Evolutionary conservation across 441 rosid genomes (phyloP).

Genomic region (Gossypium gossypioides): DNA sequence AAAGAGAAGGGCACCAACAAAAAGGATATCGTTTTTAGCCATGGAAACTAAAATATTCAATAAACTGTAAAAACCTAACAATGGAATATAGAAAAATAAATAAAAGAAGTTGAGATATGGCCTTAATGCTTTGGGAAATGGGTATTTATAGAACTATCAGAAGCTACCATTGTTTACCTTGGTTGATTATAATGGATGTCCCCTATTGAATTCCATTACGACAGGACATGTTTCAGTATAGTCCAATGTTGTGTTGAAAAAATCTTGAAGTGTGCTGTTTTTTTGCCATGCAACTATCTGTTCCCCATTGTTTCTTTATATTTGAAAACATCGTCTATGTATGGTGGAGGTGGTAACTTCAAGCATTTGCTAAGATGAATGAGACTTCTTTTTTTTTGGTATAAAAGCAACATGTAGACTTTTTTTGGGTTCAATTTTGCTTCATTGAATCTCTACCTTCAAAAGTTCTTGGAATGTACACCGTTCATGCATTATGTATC

Average conservation of each 20-base stretch:
- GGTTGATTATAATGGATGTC: conserved; percentile 24
- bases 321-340: background rate
- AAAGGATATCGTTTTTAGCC: conserved; percentile 21
- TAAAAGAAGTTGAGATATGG: conserved; percentile 1
- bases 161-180: background rate
- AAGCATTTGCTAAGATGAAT: conserved; percentile 11
- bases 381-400: conserved; percentile 21
- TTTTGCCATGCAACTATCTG: conserved; percentile 28
- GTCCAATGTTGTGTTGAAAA: background rate
- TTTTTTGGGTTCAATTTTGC: conserved; percentile 2
- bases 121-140: background rate
- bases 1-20: conserved; percentile 15
- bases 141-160: conserved; percentile 25
- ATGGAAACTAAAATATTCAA: conserved; percentile 5
- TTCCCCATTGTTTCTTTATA: background rate
- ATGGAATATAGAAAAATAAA: background rate
- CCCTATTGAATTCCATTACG: conserved; percentile 15
- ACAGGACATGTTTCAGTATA: background rate
- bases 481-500: conserved; percentile 22
- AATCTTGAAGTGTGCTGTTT: background rate
- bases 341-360: background rate
- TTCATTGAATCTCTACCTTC: conserved; percentile 12
- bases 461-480: conserved; percentile 9
- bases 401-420: conserved; percentile 12
- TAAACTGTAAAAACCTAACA: background rate